These are phyloP conservation scores for Suhomyces wounanorum DNA, from an alignment of 1,139 yeast species.

Conservation along the genomic window DNA sequence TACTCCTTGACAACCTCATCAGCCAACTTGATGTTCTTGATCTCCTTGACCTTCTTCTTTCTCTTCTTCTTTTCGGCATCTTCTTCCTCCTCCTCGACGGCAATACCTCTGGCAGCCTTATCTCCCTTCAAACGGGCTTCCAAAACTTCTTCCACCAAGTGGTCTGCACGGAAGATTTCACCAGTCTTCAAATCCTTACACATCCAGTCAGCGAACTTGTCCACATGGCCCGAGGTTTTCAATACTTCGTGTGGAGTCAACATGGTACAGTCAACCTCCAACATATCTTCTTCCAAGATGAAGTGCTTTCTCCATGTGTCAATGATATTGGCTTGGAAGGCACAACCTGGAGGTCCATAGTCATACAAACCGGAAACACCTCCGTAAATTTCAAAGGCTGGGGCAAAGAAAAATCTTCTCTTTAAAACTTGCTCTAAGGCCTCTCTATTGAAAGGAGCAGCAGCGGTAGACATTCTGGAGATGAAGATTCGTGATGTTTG, in stretches of 20 bases:
- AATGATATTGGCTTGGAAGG: constrained; percentile 91
- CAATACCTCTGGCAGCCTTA: constrained; percentile 87
- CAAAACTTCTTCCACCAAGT: constrained; percentile 93
- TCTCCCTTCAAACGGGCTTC: constrained; percentile 96
- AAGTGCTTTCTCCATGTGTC: constrained; percentile 98
- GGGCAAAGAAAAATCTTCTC: constrained; percentile 96
- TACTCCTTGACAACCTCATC: constrained; percentile 79
- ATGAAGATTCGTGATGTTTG: constrained; percentile 1
- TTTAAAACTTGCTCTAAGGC: constrained; percentile 86
- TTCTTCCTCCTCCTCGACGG: constrained; percentile 52
- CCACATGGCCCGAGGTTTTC: constrained; percentile 98
- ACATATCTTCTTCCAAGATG: constrained; percentile 96
- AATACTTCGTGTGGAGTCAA: constrained; percentile 96
- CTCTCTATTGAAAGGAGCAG: constrained; percentile 72
- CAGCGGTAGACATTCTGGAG: constrained; percentile 33
- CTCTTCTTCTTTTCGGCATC: constrained; percentile 79
- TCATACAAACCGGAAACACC: constrained; percentile 98
- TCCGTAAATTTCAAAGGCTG: constrained; percentile 95
- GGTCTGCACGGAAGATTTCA: constrained; percentile 98
- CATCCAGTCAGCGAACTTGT: constrained; percentile 99
- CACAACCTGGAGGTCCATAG: constrained; percentile 99
- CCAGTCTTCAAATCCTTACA: constrained; percentile 94
- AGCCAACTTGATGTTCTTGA: constrained; percentile 82
- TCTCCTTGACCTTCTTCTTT: constrained; percentile 96
- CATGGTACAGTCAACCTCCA: constrained; percentile 98